Base-by-base conservation (phyloP, 306 rosid species). In the Spatholobus suberectus region DNA sequence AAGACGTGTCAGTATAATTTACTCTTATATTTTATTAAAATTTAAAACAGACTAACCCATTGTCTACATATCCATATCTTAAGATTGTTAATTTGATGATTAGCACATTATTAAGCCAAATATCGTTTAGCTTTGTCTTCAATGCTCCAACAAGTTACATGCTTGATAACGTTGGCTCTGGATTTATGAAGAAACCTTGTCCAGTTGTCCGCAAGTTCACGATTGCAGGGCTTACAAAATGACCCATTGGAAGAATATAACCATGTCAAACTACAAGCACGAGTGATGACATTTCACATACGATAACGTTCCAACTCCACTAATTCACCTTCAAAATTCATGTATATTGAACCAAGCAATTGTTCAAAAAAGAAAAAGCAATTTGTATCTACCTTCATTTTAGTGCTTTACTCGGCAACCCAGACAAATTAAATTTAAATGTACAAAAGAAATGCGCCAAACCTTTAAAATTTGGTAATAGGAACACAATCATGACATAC, bases 401-500 rank as follows among this genome's bases (percentile, higher is more conserved):
- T 35, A 55, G 82, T 81, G 71, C 80, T 85, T 84, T 57, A 81
- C 88, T 81, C 85, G 20, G 68, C 85, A 29, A 85, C 86, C 77
- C 65, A 81, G 68, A 75, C 89, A 86, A 86, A 86, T 86, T 78
- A 63, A 80, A 86, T 80, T 71, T 21, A 79, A 74, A 90, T 94
- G 76, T 90, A 89, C 90, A 87, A 83, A 78, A 23, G 35, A 71
- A 88, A 87, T 77, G 81, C 67, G 73, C 79, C 92, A 85, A 86
- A 58, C 89, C 89, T 82, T 85, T 65, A 87, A 89, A 90, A 89
- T 67, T 86, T 90, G 68, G 90, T 87, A 86, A 63, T 23, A 70
- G 62, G 52, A 87, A 82, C 61, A 69, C 26, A 76, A 70, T 74
- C 71, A 47, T 59, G 81, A 75, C 68, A 83, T 86, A 76, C 63